Percentiles rank a stretch among this genome's conserved stretches.
Evolutionary conservation across 352 stramenopile genomes (phyloP).

Genomic region (Chloridella minuta): DNA sequence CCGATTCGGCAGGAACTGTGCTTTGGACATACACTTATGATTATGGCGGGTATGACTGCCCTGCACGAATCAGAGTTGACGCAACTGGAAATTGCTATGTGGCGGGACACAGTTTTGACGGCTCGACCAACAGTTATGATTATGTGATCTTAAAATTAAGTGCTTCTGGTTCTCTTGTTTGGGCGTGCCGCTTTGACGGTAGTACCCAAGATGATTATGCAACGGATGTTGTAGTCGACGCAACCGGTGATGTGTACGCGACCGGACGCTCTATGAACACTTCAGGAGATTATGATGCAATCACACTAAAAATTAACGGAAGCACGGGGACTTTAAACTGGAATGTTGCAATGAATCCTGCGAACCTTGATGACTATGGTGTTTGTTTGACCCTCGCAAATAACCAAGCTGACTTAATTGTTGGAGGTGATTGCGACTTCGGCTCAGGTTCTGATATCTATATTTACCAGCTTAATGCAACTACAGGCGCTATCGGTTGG

Average conservation of each 20-base stretch:
- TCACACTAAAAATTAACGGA: not conserved
- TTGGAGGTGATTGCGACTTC: not conserved
- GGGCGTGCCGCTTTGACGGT: not conserved
- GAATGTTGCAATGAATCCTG: not conserved
- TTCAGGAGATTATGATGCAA: not conserved
- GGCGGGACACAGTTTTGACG: not conserved
- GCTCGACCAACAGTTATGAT: not conserved
- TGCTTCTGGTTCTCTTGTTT: not conserved
- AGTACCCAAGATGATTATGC: not conserved
- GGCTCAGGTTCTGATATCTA: not conserved
- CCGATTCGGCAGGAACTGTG: no score
- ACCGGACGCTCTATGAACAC: not conserved
- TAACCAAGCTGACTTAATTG: not conserved
- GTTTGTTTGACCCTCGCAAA: not conserved
- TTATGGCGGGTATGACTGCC: no score
- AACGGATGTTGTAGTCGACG: not conserved
- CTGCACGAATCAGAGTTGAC: constrained; percentile 5
- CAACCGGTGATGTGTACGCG: not conserved
- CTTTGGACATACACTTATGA: no score
- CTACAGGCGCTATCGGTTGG: not conserved
- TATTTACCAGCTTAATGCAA: not conserved
- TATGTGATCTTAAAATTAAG: not conserved
- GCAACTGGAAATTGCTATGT: not conserved
- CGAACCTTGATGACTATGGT: not conserved
- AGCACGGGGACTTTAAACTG: not conserved